Evolutionary conservation across 306 rosid species (phyloP).

Genomic region (Castanopsis chinensis): DNA sequence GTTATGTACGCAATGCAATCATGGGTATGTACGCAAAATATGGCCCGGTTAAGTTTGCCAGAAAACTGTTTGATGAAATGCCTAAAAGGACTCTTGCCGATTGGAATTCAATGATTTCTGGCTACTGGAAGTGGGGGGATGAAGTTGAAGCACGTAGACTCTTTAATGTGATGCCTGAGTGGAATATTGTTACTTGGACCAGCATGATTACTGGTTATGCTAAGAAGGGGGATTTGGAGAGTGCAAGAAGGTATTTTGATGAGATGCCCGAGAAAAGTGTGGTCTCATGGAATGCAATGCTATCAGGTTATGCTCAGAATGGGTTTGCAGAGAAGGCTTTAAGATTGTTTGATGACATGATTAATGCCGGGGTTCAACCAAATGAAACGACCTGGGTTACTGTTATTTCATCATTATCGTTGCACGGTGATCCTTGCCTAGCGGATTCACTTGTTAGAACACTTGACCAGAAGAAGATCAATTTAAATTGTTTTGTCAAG

Average conservation of each 20-base stretch:
- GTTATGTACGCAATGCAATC: slow-evolving; percentile 48
- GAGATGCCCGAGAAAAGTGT: slow-evolving; percentile 51
- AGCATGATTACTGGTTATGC: slow-evolving; percentile 66
- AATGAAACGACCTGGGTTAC: slow-evolving; percentile 60
- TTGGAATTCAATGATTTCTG: slow-evolving; percentile 65
- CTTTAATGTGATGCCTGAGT: slow-evolving; percentile 37
- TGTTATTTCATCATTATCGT: slow-evolving; percentile 53
- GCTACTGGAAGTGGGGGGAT: slow-evolving; percentile 58
- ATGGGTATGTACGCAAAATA: slow-evolving; percentile 37
- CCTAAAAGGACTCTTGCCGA: slow-evolving; percentile 49
- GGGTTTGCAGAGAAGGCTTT: slow-evolving; percentile 47
- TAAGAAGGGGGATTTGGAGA: slow-evolving; percentile 37
- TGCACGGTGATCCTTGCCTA: slow-evolving; percentile 37
- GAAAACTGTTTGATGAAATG: slow-evolving; percentile 57
- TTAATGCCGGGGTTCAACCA: slow-evolving; percentile 34
- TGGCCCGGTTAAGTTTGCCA: slow-evolving; percentile 42
- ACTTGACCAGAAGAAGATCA: slow-evolving; percentile 30
- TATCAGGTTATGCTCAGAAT: slow-evolving; percentile 65
- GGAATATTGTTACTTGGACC: slow-evolving; percentile 59
- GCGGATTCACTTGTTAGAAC: slow-evolving; percentile 36
- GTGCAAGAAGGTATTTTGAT: slow-evolving; percentile 56
- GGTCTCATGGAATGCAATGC: slow-evolving; percentile 76
- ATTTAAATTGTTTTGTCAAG: slow-evolving; percentile 50
- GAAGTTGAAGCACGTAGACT: slow-evolving; percentile 49
- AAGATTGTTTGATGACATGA: slow-evolving; percentile 54